Base-by-base conservation (phyloP, 352 stramenopile genomes). In the Elongisporangium anandrum region DNA sequence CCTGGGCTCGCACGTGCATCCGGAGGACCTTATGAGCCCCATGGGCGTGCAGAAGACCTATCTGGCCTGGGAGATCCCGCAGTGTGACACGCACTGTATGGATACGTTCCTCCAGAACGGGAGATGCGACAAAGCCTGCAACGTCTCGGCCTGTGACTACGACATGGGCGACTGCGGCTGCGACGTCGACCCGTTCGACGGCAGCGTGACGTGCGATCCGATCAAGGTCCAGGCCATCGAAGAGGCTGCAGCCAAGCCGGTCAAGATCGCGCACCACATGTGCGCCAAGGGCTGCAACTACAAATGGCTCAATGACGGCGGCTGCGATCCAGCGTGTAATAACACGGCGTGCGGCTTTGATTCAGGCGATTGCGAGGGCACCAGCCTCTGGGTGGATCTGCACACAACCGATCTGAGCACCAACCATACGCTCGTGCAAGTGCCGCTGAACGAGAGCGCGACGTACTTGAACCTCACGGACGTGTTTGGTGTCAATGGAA, bases 151-250 rank as follows among this genome's bases (percentile, higher is more conserved):
- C 8, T 98, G 95, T 63, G 88, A 89, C 56, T 98, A 88, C 57
- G 95, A 98, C 64, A 91, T 94, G 69, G 95, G 94, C 17, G 95
- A 98, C 71, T 98, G 95, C 68, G 88, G 90, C 45, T 92, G 89
- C 62, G 67, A 89, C 20, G 78, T 92, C 47, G 70, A 70, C 38
- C 39, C 61, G 19, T 23, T 79, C 4, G 67, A 86, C 34, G 83
- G 79, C 47, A 38, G 63, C 0, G 68, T 92, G 15, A 69, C 52
- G 17, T 92, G 83, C 61, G 77, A 92, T 41, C 55, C 69, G 0
- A 72, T 78, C 17, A 88, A 88, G 59, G 75, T 92, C 56, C 79
- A 77, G 1, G 74, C 50, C 38, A 85, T 92, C 38, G 56, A 79
- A 39, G 83, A 92, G 48, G 64, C 70, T 1, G 55, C 59, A n/a